phyloP scores from a whole-genome alignment of 176 grass and related monocot genomes.

The Triticum turgidum region DNA sequence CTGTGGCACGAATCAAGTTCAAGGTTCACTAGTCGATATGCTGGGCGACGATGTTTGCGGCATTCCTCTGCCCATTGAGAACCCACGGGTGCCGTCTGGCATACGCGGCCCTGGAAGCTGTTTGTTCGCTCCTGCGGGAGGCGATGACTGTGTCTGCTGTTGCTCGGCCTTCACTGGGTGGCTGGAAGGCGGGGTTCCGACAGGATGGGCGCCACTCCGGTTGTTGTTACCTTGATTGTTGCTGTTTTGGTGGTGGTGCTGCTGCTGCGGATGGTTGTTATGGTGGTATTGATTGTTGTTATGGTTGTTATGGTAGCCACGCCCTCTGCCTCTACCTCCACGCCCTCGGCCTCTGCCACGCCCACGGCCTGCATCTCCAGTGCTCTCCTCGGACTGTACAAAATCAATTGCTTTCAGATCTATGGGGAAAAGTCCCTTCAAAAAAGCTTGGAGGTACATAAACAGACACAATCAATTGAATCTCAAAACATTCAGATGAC shows the following conservation, averaged over 20 bases:
- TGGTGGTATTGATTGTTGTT: conserved; percentile 53
- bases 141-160: conserved; percentile 43
- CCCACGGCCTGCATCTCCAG: conserved; percentile 42
- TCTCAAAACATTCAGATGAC: neutral
- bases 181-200: conserved; percentile 53
- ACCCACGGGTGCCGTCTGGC: conserved; percentile 86
- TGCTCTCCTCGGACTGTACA: conserved; percentile 61
- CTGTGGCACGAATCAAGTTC: neutral
- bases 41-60: conserved; percentile 24
- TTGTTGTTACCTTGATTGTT: conserved; percentile 58
- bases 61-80: conserved; percentile 79
- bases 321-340: conserved; percentile 55
- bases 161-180: conserved; percentile 39
- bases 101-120: conserved; percentile 76
- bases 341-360: conserved; percentile 53
- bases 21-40: conserved; percentile 13
- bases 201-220: conserved; percentile 28
- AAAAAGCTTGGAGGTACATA: neutral
- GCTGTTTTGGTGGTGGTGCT: conserved; percentile 37
- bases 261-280: conserved; percentile 40
- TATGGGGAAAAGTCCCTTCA: neutral
- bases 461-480: neutral
- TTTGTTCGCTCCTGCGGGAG: conserved; percentile 41
- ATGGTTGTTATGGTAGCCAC: conserved; percentile 51
- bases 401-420: conserved; percentile 17